Evolutionary conservation across 345 rosid species (phyloP).

Genomic region (Pistacia integerrima): DNA sequence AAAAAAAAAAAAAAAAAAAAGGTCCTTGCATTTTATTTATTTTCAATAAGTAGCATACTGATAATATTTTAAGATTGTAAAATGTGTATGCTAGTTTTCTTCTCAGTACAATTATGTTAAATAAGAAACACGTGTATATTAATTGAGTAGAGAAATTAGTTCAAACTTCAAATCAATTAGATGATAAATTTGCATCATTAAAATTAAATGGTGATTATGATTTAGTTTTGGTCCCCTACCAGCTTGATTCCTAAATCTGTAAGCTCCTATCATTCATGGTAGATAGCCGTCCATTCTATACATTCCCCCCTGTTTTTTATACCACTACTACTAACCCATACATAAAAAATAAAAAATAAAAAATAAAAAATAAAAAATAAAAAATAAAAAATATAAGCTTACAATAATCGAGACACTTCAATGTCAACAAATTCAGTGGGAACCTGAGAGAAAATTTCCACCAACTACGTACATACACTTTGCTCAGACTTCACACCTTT

Average conservation of each 20-base stretch:
- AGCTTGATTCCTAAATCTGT: neutral
- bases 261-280: conserved; percentile 12
- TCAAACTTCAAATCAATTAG: conserved; percentile 18
- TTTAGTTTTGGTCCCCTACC: conserved; percentile 20
- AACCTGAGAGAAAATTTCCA: conserved; percentile 23
- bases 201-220: neutral
- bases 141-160: neutral
- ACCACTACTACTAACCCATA: neutral
- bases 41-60: too few relatives aligned
- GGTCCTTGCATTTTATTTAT: too few relatives aligned
- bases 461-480: conserved; percentile 21
- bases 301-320: neutral
- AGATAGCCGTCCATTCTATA: conserved; percentile 19
- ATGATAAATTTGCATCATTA: conserved; percentile 14
- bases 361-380: too few relatives aligned
- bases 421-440: conserved; percentile 21
- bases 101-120: neutral
- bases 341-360: neutral
- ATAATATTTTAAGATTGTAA: too few relatives aligned
- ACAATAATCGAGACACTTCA: conserved; percentile 31
- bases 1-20: too few relatives aligned
- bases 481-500: neutral
- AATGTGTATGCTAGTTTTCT: too few relatives aligned
- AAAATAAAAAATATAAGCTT: neutral
- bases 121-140: neutral